phyloP scores from a whole-genome alignment of 164 flowering plant genomes.

The Nymphaea colorata region DNA sequence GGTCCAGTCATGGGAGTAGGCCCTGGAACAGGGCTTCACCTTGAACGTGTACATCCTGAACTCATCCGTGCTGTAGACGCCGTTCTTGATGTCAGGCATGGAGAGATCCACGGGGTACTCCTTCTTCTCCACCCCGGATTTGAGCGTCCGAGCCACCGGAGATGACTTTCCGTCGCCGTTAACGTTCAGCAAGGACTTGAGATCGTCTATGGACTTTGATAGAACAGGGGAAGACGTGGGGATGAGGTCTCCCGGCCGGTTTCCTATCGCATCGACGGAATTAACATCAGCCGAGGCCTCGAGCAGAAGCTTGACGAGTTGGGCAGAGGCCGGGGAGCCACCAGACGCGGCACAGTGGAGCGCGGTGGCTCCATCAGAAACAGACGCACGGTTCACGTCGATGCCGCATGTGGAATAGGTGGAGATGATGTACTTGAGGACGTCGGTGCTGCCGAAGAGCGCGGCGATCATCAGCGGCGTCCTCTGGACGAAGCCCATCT shows the following conservation, averaged over 20 bases:
- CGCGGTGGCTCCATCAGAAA: slow-evolving; percentile 66
- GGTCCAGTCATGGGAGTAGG: slow-evolving; percentile 93
- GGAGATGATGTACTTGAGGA: slow-evolving; percentile 42
- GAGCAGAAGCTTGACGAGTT: slow-evolving; percentile 45
- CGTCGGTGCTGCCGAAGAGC: slow-evolving; percentile 51
- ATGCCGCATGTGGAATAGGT: slow-evolving; percentile 18
- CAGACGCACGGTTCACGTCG: slow-evolving; percentile 56
- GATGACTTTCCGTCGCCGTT: not conserved
- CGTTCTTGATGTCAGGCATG: slow-evolving; percentile 76
- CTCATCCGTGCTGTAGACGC: slow-evolving; percentile 74
- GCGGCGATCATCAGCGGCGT: slow-evolving; percentile 84
- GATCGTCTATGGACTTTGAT: not conserved
- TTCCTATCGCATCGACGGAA: slow-evolving; percentile 42
- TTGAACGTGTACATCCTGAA: slow-evolving; percentile 90
- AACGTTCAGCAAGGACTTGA: not conserved
- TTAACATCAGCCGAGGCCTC: slow-evolving; percentile 46
- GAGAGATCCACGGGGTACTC: slow-evolving; percentile 62
- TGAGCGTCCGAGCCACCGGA: not conserved
- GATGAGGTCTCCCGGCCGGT: slow-evolving; percentile 37
- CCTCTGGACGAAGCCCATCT: slow-evolving; percentile 71
- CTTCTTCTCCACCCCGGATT: slow-evolving; percentile 36
- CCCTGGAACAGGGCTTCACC: slow-evolving; percentile 92
- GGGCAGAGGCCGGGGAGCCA: slow-evolving; percentile 36
- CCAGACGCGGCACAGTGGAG: slow-evolving; percentile 94
- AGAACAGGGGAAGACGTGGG: slow-evolving; percentile 6